Conservation (phyloP, 2,329 filamentous ascomycete genomes). For the Fusarium oxysporum region DNA sequence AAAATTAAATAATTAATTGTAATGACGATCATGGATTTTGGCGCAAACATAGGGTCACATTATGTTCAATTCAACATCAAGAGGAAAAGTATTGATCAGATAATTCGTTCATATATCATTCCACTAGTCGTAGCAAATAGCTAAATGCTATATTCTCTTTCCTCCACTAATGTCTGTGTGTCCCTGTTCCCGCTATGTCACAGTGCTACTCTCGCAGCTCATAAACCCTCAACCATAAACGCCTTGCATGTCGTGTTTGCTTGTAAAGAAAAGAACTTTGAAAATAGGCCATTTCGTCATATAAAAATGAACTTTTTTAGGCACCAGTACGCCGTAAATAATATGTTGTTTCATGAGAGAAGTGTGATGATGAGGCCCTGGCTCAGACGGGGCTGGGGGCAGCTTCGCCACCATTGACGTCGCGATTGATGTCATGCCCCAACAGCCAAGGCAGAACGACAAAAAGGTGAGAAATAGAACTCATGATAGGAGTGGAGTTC, state of each 20-base stretch:
- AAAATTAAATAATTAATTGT: accelerated
- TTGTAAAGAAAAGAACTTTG: conserved; percentile 13
- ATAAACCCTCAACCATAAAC: conserved; percentile 21
- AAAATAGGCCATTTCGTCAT: conserved; percentile 24
- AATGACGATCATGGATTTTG: not conserved
- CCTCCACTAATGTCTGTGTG: conserved; percentile 9
- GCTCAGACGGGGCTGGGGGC: conserved; percentile 19
- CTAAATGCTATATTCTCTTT: not conserved
- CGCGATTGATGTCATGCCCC: conserved; percentile 29
- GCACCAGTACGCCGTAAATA: conserved; percentile 20
- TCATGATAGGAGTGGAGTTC: not conserved
- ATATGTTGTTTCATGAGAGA: conserved; percentile 14
- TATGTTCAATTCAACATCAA: not conserved
- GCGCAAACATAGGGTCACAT: not conserved
- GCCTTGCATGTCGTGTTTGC: conserved; percentile 35
- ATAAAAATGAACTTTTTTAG: conserved; percentile 34
- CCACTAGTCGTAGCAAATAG: conserved; percentile 5
- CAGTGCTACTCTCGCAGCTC: conserved; percentile 4
- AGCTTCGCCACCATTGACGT: conserved; percentile 36
- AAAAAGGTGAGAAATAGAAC: not conserved
- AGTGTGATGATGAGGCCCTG: not conserved
- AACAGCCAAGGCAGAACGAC: conserved; percentile 1
- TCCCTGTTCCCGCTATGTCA: conserved; percentile 12
- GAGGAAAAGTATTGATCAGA: not conserved
- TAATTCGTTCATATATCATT: conserved; percentile 27